phyloP scores from a whole-genome alignment of 2,329 filamentous ascomycete species.

The Podosphaera xanthii region DNA sequence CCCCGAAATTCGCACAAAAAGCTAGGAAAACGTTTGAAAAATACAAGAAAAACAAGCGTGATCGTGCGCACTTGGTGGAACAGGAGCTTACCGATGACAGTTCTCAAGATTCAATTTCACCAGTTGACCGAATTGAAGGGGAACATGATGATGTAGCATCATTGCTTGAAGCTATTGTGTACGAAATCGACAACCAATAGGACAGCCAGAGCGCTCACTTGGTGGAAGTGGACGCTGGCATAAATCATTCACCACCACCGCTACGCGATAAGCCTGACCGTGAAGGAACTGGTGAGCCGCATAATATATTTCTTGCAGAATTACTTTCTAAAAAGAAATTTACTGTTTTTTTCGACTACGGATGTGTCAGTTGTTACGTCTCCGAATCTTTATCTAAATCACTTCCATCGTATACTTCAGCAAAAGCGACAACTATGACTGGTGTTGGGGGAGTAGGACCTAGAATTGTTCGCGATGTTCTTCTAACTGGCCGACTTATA shows the following conservation, averaged over 20 bases:
- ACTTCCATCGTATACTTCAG: neutral
- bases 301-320: neutral
- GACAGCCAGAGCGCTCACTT: neutral
- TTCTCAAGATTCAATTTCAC: neutral
- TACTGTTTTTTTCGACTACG: neutral
- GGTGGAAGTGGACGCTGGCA: slow-evolving; percentile 1
- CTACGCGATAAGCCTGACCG: neutral
- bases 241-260: neutral
- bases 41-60: neutral
- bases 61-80: neutral
- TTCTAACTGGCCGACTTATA: neutral
- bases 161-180: neutral
- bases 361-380: neutral
- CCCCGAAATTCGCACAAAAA: neutral
- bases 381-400: neutral
- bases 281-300: neutral
- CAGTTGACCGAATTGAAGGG: neutral
- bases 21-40: neutral
- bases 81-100: neutral
- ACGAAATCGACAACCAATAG: neutral
- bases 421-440: neutral
- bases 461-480: neutral
- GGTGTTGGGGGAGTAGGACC: neutral
- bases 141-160: neutral
- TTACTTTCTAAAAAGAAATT: neutral